Evolutionary conservation across 768 basidiomycete genomes (phyloP).

Genomic region (Fomitopsis serialis): DNA sequence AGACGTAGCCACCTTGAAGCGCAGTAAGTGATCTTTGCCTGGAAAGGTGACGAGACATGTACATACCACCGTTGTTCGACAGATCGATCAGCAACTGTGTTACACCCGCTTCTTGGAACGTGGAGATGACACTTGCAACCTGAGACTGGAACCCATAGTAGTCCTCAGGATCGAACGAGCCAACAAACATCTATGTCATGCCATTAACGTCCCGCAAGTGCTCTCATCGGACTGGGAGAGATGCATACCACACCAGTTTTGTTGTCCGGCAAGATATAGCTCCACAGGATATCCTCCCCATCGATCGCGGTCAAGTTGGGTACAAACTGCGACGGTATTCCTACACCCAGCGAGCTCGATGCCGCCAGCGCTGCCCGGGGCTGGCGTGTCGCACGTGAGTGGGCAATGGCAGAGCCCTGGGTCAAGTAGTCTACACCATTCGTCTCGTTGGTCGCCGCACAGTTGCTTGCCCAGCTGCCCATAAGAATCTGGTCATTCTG

Average conservation of each 20-base stretch:
- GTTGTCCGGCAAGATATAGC: conserved; percentile 49
- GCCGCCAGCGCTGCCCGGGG: conserved; percentile 37
- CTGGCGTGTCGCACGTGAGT: conserved; percentile 18
- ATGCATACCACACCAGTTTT: conserved; percentile 53
- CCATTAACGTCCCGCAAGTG: not conserved
- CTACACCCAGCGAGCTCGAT: conserved; percentile 29
- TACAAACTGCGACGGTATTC: conserved; percentile 40
- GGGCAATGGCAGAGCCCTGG: conserved; percentile 11
- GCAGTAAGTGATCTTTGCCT: not conserved
- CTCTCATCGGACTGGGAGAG: not conserved
- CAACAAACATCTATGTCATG: conserved; percentile 47
- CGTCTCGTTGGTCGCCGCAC: conserved; percentile 42
- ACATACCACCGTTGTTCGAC: conserved; percentile 53
- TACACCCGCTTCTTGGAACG: conserved; percentile 44
- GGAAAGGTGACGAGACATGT: not conserved
- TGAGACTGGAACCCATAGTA: conserved; percentile 49
- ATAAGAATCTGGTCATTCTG: conserved; percentile 3
- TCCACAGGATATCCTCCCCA: conserved; percentile 48
- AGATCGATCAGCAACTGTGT: conserved; percentile 51
- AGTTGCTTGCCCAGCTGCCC: conserved; percentile 53
- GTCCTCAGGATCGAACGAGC: conserved; percentile 46
- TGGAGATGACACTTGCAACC: conserved; percentile 35
- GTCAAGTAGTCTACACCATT: conserved; percentile 42
- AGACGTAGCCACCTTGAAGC: conserved; percentile 50
- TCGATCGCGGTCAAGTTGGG: conserved; percentile 40